A percentile compares a stretch with the other conserved stretches of the same genome.
phyloP scores from a whole-genome alignment of 768 basidiomycete species.

The Pleurotus cornucopiae region DNA sequence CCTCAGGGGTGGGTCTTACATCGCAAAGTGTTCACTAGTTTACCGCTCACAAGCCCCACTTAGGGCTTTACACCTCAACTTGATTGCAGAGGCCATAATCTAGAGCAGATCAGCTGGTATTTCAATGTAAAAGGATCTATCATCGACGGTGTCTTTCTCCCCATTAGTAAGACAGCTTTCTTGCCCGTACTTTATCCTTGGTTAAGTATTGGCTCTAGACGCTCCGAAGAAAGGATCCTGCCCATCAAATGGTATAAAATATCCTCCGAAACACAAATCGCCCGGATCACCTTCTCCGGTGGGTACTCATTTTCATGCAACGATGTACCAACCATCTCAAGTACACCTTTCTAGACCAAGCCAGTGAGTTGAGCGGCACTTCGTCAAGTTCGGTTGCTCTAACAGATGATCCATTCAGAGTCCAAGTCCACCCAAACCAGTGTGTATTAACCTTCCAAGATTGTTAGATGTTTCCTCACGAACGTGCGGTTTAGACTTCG shows the following conservation, averaged over 20 bases:
- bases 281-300: not conserved
- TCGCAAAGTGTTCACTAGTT: not conserved
- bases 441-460: not conserved
- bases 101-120: conserved; percentile 48
- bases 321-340: too few species aligned
- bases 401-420: not conserved
- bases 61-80: conserved; percentile 45
- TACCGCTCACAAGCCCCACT: conserved; percentile 12
- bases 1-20: conserved; percentile 34
- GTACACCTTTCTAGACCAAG: not conserved
- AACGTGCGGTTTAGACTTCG: conserved; percentile 12
- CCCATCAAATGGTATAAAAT: conserved; percentile 39
- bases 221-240: conserved; percentile 38
- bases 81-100: conserved; percentile 32
- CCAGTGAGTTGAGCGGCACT: not conserved
- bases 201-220: conserved; percentile 22
- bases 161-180: conserved; percentile 36
- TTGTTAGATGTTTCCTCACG: too few species aligned
- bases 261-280: conserved; percentile 34
- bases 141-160: conserved; percentile 50
- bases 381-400: not conserved
- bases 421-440: not conserved
- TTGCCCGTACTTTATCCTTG: not conserved
- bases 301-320: not conserved
- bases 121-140: conserved; percentile 52